Evolutionary conservation across 257 asterid genomes (phyloP).

Genomic region (Ballota nigra): DNA sequence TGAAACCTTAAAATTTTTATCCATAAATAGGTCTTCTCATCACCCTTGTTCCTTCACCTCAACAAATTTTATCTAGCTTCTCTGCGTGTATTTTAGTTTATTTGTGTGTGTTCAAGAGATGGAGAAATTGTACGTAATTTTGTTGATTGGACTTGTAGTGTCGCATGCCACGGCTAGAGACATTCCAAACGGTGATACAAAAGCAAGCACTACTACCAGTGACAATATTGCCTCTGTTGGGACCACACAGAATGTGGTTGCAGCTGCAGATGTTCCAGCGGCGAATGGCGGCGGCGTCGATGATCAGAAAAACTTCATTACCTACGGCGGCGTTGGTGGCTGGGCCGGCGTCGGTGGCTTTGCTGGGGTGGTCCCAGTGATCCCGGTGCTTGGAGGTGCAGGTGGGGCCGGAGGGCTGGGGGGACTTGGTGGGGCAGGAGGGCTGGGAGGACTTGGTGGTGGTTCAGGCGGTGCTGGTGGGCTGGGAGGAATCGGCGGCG

Average conservation of each 20-base stretch:
- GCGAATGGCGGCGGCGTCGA: conserved; percentile 36
- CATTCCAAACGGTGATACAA: conserved; percentile 37
- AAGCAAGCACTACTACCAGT: neutral
- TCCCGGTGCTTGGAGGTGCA: conserved; percentile 22
- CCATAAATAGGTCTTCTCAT: conserved; percentile 41
- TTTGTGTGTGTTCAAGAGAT: conserved; percentile 28
- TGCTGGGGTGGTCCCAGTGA: conserved; percentile 32
- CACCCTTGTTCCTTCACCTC: conserved; percentile 24
- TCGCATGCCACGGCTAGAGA: conserved; percentile 52
- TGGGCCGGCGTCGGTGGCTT: conserved; percentile 57
- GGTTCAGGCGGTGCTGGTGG: conserved; percentile 2
- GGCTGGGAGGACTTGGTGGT: conserved; percentile 34
- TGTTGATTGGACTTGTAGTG: conserved; percentile 36
- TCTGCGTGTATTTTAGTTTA: neutral
- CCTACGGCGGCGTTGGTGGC: conserved; percentile 65
- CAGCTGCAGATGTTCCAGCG: conserved; percentile 32
- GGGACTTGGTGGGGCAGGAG: conserved; percentile 18
- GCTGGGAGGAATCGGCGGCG: conserved; percentile 27
- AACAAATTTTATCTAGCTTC: neutral
- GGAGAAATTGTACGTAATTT: conserved; percentile 42
- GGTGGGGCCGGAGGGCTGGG: conserved; percentile 1
- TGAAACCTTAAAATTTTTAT: neutral
- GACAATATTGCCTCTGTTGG: conserved; percentile 3
- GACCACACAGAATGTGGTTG: conserved; percentile 20
- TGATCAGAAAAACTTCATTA: conserved; percentile 58